These are phyloP conservation scores for Agaricus bisporus DNA, from an alignment of 768 basidiomycete genomes.

Conservation along the genomic window DNA sequence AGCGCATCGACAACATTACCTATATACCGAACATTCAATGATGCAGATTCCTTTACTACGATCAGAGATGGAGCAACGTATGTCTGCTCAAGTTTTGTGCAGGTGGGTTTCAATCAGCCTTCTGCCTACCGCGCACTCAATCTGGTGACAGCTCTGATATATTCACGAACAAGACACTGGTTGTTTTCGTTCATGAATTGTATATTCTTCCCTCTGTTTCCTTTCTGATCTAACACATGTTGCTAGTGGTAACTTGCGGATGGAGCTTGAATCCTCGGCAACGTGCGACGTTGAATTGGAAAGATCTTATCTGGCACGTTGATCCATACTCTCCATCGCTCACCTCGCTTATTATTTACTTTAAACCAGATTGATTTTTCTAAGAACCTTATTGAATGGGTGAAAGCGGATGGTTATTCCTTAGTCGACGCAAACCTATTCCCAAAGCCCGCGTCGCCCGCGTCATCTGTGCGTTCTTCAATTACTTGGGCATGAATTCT, in stretches of 20 bases:
- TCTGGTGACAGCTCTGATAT: conserved; percentile 56
- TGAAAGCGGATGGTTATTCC: conserved; percentile 56
- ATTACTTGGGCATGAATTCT: not conserved
- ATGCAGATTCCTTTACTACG: conserved; percentile 75
- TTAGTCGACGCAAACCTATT: conserved; percentile 86
- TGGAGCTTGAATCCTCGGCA: conserved; percentile 70
- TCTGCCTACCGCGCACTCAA: conserved; percentile 2
- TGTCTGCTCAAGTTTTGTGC: conserved; percentile 82
- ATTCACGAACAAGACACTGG: conserved; percentile 67
- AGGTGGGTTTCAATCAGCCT: conserved; percentile 49
- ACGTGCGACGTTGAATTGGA: conserved; percentile 73
- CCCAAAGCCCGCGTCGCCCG: conserved; percentile 40
- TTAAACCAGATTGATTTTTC: conserved; percentile 78
- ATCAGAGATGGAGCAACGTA: conserved; percentile 59
- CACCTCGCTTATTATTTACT: conserved; percentile 1
- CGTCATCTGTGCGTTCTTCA: not conserved
- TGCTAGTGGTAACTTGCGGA: conserved; percentile 78
- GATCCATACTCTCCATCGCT: not conserved
- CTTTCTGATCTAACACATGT: not conserved
- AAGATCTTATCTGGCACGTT: conserved; percentile 73
- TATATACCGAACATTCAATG: conserved; percentile 74
- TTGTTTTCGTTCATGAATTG: conserved; percentile 96
- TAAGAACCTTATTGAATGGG: conserved; percentile 75
- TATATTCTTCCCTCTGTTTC: conserved; percentile 24
- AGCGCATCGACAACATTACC: conserved; percentile 77